Conservation (phyloP, 805 yeast species). For the Kluyveromyces starmeri region DNA sequence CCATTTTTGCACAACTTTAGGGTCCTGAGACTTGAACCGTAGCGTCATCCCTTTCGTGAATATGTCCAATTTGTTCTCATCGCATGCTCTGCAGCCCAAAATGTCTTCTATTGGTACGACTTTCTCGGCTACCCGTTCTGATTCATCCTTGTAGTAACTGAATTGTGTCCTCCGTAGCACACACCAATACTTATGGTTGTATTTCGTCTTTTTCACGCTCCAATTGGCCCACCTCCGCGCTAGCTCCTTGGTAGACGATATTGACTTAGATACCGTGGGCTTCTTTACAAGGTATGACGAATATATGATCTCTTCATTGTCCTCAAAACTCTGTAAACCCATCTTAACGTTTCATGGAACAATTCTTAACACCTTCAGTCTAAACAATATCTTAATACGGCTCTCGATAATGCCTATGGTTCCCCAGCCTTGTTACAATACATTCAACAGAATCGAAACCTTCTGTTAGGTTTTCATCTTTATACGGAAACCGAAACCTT, state of each 20-base stretch:
- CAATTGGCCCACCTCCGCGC: constrained; percentile 4
- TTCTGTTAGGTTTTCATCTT: no score
- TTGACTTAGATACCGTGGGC: constrained; percentile 4
- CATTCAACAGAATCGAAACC: no score
- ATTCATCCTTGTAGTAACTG: constrained; percentile 18
- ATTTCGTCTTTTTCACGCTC: constrained; percentile 4
- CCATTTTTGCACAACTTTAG: constrained; percentile 9
- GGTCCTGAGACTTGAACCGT: constrained; percentile 8
- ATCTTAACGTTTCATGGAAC: no score
- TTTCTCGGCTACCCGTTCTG: constrained; percentile 16
- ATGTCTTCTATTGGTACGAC: constrained; percentile 14
- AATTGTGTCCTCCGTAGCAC: constrained; percentile 18
- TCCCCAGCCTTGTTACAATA: no score
- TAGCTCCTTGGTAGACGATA: constrained; percentile 2
- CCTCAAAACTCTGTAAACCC: constrained; percentile 1
- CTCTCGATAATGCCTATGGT: no score
- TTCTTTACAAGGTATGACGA: constrained; percentile 8
- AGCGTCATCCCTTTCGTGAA: constrained; percentile 14
- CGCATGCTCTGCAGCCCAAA: constrained; percentile 10
- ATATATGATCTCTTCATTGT: constrained; percentile 7
- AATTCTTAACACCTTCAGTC: no score
- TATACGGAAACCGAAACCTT: no score
- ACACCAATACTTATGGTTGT: constrained; percentile 16
- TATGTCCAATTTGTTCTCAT: constrained; percentile 10
- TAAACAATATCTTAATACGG: no score